phyloP scores from a whole-genome alignment of 495 filamentous ascomycete species.

The Bathelium albidoporum region DNA sequence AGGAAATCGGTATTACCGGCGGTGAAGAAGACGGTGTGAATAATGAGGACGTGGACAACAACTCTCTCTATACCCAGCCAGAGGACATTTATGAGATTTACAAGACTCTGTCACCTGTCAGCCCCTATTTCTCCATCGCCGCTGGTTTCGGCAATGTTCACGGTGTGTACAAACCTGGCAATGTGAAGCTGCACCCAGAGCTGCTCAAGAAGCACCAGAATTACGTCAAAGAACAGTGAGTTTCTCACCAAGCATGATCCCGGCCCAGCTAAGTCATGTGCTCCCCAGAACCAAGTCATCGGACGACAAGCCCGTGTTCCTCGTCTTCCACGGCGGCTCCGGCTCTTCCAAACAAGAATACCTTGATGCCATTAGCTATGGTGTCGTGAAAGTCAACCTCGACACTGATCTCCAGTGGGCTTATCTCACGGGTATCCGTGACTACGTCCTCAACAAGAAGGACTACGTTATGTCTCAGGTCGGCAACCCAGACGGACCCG shows the following conservation, averaged over 20 bases:
- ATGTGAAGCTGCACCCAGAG: constrained; percentile 90
- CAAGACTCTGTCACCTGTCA: constrained; percentile 47
- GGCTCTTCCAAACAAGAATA: constrained; percentile 85
- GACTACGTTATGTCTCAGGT: constrained; percentile 78
- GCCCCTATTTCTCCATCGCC: constrained; percentile 92
- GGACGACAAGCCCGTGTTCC: constrained; percentile 87
- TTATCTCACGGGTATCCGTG: constrained; percentile 81
- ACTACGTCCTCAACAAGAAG: constrained; percentile 89
- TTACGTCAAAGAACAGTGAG: constrained; percentile 66
- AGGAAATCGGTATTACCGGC: constrained; percentile 88
- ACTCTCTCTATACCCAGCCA: constrained; percentile 92
- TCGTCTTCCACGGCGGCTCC: constrained; percentile 98
- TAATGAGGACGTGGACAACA: constrained; percentile 85
- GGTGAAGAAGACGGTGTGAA: constrained; percentile 94
- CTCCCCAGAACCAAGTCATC: constrained; percentile 30
- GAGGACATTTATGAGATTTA: constrained; percentile 30
- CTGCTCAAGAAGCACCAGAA: constrained; percentile 89
- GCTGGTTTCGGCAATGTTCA: constrained; percentile 98
- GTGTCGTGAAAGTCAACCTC: constrained; percentile 96
- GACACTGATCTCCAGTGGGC: constrained; percentile 85
- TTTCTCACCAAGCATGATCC: neutral
- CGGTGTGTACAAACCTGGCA: constrained; percentile 98
- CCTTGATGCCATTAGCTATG: constrained; percentile 73
- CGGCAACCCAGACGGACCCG: constrained; percentile 87
- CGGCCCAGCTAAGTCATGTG: neutral